Conservation (phyloP, 1,284 basidiomycete genomes). For the Cryptococcus depauperatus region DNA sequence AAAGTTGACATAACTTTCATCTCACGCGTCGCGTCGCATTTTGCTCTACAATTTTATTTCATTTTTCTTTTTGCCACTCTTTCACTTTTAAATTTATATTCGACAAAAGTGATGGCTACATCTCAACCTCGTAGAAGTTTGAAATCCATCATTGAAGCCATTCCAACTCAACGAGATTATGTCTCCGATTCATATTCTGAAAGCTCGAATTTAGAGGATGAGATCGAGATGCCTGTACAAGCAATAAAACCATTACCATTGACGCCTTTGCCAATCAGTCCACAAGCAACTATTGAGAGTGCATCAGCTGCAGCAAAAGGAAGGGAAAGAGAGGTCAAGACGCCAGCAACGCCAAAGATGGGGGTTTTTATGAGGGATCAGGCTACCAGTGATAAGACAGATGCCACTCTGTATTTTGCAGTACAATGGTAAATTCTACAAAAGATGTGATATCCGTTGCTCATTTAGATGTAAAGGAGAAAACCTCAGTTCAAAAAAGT, state of each 20-base stretch:
- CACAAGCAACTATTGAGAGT: neutral
- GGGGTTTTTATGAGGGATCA: slow-evolving; percentile 19
- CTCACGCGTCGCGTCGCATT: neutral
- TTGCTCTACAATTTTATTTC: neutral
- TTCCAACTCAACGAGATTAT: slow-evolving; percentile 16
- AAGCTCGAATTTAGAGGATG: slow-evolving; percentile 12
- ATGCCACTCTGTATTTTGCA: slow-evolving; percentile 26
- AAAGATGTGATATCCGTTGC: neutral
- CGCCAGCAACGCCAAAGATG: too few species aligned
- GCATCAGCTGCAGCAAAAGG: neutral
- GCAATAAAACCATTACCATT: slow-evolving; percentile 10
- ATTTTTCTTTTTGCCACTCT: neutral
- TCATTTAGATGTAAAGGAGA: slow-evolving; percentile 29
- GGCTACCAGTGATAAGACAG: slow-evolving; percentile 1
- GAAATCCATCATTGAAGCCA: slow-evolving; percentile 14
- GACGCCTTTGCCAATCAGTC: slow-evolving; percentile 2
- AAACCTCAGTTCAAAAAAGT: slow-evolving; percentile 45
- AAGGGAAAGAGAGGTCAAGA: slow-evolving; percentile 6
- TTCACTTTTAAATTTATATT: neutral
- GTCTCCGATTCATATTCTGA: slow-evolving; percentile 25
- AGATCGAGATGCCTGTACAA: neutral
- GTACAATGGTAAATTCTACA: slow-evolving; percentile 38
- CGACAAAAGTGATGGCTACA: slow-evolving; percentile 2
- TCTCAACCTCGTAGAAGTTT: slow-evolving; percentile 9
- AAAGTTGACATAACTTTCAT: neutral